These are phyloP conservation scores for Cladosporium sp. DNA, from an alignment of 2,329 filamentous ascomycete genomes.

Conservation along the genomic window DNA sequence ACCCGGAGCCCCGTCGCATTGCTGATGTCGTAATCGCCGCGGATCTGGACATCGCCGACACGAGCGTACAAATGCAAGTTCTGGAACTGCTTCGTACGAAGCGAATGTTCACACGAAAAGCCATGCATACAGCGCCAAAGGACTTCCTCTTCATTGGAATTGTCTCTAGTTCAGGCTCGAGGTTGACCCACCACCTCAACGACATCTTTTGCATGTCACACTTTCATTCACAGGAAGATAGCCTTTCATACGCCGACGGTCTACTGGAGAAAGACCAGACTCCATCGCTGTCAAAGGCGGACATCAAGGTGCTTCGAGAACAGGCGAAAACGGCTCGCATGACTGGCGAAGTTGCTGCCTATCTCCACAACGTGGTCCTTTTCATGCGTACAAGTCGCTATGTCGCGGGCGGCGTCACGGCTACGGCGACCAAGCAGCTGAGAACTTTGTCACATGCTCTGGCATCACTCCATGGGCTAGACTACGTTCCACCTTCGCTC, in stretches of 20 bases:
- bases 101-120: conserved; percentile 70
- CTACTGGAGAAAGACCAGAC: neutral
- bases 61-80: conserved; percentile 75
- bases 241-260: conserved; percentile 19
- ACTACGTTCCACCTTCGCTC: conserved; percentile 78
- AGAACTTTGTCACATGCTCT: conserved; percentile 53
- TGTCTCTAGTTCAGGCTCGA: conserved; percentile 32
- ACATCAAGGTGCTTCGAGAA: conserved; percentile 57
- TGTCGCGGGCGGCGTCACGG: conserved; percentile 71
- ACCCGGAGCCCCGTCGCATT: conserved; percentile 52
- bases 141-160: conserved; percentile 76
- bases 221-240: conserved; percentile 54
- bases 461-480: conserved; percentile 72
- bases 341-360: conserved; percentile 73
- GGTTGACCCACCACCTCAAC: conserved; percentile 51
- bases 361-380: conserved; percentile 80
- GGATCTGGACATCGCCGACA: conserved; percentile 69
- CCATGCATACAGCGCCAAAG: conserved; percentile 68
- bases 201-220: conserved; percentile 87
- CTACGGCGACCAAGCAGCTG: conserved; percentile 74
- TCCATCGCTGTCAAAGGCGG: conserved; percentile 30
- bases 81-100: conserved; percentile 72
- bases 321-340: conserved; percentile 56
- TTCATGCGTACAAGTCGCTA: conserved; percentile 86
- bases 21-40: conserved; percentile 80